phyloP scores from a whole-genome alignment of 345 rosid genomes.

The Punica granatum region DNA sequence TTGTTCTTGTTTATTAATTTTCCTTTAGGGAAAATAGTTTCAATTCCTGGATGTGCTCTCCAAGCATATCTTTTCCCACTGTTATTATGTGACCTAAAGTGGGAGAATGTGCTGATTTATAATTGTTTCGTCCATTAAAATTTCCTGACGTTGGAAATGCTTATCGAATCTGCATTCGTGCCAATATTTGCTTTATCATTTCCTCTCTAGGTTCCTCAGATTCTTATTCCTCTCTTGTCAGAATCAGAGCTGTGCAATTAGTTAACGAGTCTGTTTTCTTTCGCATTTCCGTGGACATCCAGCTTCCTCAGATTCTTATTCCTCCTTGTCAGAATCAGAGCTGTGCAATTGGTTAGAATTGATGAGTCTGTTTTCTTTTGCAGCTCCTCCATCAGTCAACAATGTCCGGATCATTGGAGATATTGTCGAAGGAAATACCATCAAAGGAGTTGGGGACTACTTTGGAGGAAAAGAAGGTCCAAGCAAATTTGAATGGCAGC shows the following conservation, averaged over 20 bases:
- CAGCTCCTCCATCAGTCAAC: slow-evolving; percentile 90
- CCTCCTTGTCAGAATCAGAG: background rate
- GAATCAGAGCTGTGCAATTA: background rate
- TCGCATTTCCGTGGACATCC: background rate
- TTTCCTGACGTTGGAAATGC: background rate
- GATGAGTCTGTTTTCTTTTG: slow-evolving; percentile 21
- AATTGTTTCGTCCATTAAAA: background rate
- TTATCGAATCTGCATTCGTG: background rate
- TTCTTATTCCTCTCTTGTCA: background rate
- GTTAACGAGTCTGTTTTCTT: background rate
- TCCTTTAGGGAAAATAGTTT: too few species aligned
- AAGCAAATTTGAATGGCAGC: slow-evolving; percentile 91
- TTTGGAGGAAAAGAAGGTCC: slow-evolving; percentile 99
- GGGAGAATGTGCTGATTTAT: background rate
- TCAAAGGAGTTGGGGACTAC: slow-evolving; percentile 82
- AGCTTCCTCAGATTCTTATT: background rate
- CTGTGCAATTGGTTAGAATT: background rate
- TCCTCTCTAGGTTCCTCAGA: background rate
- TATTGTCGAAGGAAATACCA: slow-evolving; percentile 60
- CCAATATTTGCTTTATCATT: background rate
- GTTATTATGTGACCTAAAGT: background rate
- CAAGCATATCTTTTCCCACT: background rate
- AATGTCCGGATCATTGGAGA: slow-evolving; percentile 76
- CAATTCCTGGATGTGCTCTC: background rate
- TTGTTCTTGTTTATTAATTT: too few species aligned